Base-by-base conservation (phyloP, 805 yeast species). In the Nakazawaea holstii region DNA sequence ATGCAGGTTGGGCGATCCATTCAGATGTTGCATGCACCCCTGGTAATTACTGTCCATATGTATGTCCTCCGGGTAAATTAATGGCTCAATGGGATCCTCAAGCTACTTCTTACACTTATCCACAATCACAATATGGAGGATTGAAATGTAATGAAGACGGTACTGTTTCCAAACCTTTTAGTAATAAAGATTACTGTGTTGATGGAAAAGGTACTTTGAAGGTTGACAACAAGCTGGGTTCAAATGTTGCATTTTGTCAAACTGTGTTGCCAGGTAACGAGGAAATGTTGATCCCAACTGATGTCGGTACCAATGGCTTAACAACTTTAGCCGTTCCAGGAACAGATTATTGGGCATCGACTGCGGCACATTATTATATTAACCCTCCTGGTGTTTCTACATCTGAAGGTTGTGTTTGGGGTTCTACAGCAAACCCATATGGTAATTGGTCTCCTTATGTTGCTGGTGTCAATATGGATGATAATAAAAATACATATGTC, bases 401-500 rank as follows among this genome's bases (percentile, higher is more conserved):
- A 27, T 72, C 69, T 8, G 92, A 88, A 37, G 95, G 84, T 32
- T 88, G 96, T 66, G 75, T 76, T 53, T 89, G 97, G 96, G 96
- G 96, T 4, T 66, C 84, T 14, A 72, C 73, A 29, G 65, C 70
- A 42, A 69, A 84, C 50, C 83, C 94, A 14, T 70, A 72, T 54
- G 97, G 97, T 49, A 89, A 89, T 75, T 90, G 96, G 96, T 68
- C 96, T 13, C 96, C 96, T 27, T 89, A 87, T 57, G 96, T 90
- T 53, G 95, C 94, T 13, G 97, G 97, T 53, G 88, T 91, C 51
- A 89, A 89, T 70, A 79, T 79, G 73, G 95, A 87, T 62, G 66
- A 64, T 52, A 66, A 59, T 50, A 84, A 87, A 30, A 77, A 77
- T 62, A 89, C 96, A 3, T 89, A 55, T 62, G 87, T 87, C 54